Conservation (phyloP, 2,329 filamentous ascomycete genomes). For the Venturia nashicola region DNA sequence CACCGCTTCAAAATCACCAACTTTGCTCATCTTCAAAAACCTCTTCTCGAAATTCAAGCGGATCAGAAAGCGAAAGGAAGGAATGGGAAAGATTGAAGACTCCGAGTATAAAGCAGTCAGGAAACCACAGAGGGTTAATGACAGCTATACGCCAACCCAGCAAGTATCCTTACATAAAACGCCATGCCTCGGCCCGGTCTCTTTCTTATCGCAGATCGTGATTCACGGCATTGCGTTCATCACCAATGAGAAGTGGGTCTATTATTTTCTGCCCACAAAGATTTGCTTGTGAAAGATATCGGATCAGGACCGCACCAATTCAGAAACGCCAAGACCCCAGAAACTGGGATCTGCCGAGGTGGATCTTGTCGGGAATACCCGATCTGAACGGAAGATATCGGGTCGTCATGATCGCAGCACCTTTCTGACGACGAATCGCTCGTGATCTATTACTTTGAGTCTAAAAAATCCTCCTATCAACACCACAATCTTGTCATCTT, state of each 20-base stretch:
- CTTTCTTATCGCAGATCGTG: neutral
- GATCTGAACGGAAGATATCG: neutral
- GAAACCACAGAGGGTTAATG: neutral
- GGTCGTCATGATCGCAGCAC: neutral
- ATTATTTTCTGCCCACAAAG: neutral
- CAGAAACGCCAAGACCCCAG: neutral
- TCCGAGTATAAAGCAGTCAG: neutral
- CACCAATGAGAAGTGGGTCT: neutral
- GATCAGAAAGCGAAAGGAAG: neutral
- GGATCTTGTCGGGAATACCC: neutral
- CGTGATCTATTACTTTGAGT: no score
- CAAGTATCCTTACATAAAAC: neutral
- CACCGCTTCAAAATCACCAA: conserved; percentile 33
- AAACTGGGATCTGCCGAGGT: neutral
- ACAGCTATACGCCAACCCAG: neutral
- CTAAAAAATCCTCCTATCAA: no score
- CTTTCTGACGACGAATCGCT: neutral
- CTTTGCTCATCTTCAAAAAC: neutral
- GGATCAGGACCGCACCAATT: neutral
- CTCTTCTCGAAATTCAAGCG: neutral
- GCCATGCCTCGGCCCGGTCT: conserved; percentile 1
- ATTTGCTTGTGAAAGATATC: neutral
- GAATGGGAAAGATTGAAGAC: neutral
- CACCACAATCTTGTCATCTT: no score
- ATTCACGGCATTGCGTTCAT: neutral